Percentiles rank a stretch among this genome's conserved stretches.
Evolutionary conservation across 164 flowering plant species (phyloP).

Genomic region (Vitis riparia): DNA sequence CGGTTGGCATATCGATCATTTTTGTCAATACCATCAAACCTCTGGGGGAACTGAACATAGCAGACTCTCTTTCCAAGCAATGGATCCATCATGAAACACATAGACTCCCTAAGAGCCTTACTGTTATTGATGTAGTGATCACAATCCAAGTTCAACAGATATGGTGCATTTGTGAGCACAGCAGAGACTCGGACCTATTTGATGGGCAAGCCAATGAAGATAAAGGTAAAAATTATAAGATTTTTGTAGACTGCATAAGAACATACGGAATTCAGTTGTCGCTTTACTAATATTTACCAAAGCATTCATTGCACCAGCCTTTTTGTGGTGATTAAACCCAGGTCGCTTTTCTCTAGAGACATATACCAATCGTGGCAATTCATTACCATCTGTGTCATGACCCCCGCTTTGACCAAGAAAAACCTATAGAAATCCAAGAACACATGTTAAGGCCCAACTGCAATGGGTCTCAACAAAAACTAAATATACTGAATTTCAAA

Average conservation of each 20-base stretch:
- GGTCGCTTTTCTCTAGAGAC: conserved; percentile 74
- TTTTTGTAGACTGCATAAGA: background rate
- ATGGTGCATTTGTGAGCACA: conserved; percentile 67
- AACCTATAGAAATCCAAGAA: conserved; percentile 32
- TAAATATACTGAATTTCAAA: background rate
- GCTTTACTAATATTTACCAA: conserved; percentile 36
- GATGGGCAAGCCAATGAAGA: background rate
- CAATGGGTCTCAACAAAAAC: background rate
- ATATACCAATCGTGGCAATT: conserved; percentile 67
- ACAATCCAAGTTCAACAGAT: conserved; percentile 68
- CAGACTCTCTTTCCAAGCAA: conserved; percentile 55
- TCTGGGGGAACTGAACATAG: conserved; percentile 71
- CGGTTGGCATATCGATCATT: conserved; percentile 65
- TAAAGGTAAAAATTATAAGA: too few relatives aligned
- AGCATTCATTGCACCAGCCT: conserved; percentile 86
- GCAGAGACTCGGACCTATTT: conserved; percentile 72
- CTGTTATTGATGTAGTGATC: conserved; percentile 82
- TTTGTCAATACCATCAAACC: conserved; percentile 65
- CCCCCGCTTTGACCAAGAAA: conserved; percentile 72
- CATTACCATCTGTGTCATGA: conserved; percentile 63
- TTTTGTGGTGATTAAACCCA: conserved; percentile 74
- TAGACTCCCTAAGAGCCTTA: conserved; percentile 66
- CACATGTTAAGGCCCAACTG: background rate
- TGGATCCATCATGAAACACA: conserved; percentile 86
- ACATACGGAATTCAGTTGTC: background rate